Evolutionary conservation across 2,329 filamentous ascomycete species (phyloP), one percentile per base, ranked within the genome.

Genomic region (Ceratocystis albifundus): DNA sequence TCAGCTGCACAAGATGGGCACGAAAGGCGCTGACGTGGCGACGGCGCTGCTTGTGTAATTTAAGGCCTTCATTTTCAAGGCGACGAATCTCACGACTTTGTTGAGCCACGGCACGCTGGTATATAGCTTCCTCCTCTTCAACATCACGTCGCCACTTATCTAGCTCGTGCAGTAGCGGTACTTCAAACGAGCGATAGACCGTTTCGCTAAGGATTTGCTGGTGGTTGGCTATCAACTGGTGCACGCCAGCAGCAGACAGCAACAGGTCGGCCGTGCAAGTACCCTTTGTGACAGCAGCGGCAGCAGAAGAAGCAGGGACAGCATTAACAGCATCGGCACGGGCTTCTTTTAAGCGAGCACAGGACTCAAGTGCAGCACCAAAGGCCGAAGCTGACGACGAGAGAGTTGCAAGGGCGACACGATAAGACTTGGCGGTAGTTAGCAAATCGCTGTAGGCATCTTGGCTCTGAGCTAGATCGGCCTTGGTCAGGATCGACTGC

Each of bases 151-250:
- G 80, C 84, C 85, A 88, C 69, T 80, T 80, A 73, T 88, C 85
- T 36, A 88, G 77, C 74, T 88, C 85, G 75, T 87, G 84, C n/a
- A 88, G 78, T 25, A 88, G 76, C 3, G 85, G 85, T 46, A 88
- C 84, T 74, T 88, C 85, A 72, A 88, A 88, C 67, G 79, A 80
- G 65, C 85, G 79, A 74, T 88, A 88, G 7, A 88, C 83, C 0
- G 84, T 87, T 74, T 88, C 85, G 69, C 80, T 83, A 2, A 88
- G 79, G 70, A 88, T 88, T 72, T 87, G 84, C 73, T 87, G 83
- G 76, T 88, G 85, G 75, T 88, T 88, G 59, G 85, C 85, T 67
- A 87, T 78, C 22, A 88, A 78, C 71, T 88, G 84, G 72, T 88
- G 85, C 50, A 88, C 79, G 45, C 85, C 85, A 44, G 83, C 82